phyloP scores from a whole-genome alignment of 495 filamentous ascomycete genomes.

The Podospora tetraspora region DNA sequence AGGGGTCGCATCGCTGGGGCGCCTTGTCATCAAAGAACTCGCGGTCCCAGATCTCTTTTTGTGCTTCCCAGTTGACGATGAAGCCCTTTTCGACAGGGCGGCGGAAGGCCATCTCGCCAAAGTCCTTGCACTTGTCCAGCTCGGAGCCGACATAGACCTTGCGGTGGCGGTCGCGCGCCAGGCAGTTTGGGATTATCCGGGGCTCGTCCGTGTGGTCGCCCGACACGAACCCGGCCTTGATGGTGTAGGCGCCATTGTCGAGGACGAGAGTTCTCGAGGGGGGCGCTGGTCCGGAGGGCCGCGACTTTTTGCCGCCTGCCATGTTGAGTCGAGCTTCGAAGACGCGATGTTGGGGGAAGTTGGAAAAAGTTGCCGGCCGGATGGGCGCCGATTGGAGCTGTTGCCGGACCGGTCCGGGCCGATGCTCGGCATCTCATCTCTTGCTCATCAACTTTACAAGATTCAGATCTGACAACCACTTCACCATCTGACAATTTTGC shows the following conservation, averaged over 20 bases:
- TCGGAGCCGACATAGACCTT: constrained; percentile 75
- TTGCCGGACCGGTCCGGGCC: not conserved
- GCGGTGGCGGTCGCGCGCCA: constrained; percentile 76
- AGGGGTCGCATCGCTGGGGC: constrained; percentile 63
- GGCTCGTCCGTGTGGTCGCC: constrained; percentile 48
- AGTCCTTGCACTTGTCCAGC: constrained; percentile 75
- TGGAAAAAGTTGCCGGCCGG: not conserved
- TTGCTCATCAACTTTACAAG: not conserved
- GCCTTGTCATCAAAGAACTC: constrained; percentile 77
- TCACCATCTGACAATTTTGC: not conserved
- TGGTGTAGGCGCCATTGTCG: constrained; percentile 89
- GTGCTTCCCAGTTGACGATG: constrained; percentile 92
- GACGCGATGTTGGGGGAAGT: not conserved
- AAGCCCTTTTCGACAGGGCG: constrained; percentile 94
- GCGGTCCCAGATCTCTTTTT: constrained; percentile 94
- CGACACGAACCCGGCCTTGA: constrained; percentile 83
- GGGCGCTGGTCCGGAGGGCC: constrained; percentile 34
- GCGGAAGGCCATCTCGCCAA: constrained; percentile 81
- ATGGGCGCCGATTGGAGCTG: not conserved
- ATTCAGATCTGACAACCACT: not conserved
- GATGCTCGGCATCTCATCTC: not conserved
- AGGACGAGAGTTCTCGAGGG: constrained; percentile 73
- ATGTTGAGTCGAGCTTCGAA: constrained; percentile 21
- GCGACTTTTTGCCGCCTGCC: constrained; percentile 41
- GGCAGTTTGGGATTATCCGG: constrained; percentile 74